Conservation (phyloP, 257 asterid species). For the Capsicum chinense region DNA sequence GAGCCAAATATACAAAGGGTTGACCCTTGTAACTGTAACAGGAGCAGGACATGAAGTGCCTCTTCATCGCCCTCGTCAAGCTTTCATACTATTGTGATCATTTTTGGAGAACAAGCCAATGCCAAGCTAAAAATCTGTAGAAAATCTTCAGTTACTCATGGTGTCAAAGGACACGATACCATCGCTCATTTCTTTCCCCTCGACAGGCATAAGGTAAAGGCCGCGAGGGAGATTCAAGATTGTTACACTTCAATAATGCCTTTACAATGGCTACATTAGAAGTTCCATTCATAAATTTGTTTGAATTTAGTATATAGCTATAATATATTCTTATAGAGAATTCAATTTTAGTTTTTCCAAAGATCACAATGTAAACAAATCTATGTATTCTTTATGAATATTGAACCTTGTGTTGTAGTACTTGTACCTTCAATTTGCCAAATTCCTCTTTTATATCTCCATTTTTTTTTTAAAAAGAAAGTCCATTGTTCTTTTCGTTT, state of each 20-base stretch:
- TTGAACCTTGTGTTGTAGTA: neutral
- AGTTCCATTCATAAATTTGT: conserved; percentile 4
- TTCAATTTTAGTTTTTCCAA: neutral
- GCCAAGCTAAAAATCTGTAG: conserved; percentile 42
- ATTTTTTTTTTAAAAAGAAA: too few species aligned
- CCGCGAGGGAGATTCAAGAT: neutral
- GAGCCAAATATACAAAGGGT: conserved; percentile 92
- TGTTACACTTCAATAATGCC: conserved; percentile 2
- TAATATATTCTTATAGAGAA: neutral
- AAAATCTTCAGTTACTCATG: neutral
- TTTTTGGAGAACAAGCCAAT: conserved; percentile 77
- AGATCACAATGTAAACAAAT: neutral
- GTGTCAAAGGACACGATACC: neutral
- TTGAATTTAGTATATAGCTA: neutral
- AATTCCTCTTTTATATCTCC: neutral
- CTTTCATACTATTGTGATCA: conserved; percentile 72
- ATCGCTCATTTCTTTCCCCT: neutral
- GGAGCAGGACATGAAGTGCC: conserved; percentile 99
- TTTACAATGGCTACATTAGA: neutral
- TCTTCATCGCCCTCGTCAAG: conserved; percentile 93
- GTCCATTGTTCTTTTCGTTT: too few species aligned
- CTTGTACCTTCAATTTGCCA: neutral
- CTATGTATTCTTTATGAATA: neutral
- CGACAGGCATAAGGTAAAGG: neutral
- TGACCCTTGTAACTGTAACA: conserved; percentile 77